Base-by-base conservation (phyloP, 2,329 filamentous ascomycete genomes). In the Teratosphaeria viscida region DNA sequence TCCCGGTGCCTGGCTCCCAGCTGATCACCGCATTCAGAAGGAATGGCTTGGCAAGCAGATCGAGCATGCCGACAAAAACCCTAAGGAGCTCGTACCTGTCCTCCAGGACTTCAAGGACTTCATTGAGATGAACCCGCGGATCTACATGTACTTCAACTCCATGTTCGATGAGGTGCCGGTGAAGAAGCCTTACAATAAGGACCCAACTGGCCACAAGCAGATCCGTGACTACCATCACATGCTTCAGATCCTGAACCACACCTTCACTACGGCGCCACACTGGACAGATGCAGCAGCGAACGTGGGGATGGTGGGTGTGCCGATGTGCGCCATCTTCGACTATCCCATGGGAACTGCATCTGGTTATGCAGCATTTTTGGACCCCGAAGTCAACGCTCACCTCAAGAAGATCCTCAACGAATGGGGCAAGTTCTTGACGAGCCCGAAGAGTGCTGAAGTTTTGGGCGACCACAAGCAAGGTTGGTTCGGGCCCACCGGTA, bases 181-280 rank as follows among this genome's bases (percentile, higher is more conserved):
- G 35, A 84, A 83, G 70, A 74, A 78, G 19, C 81, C 82, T 0
- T 89, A 89, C 72, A 69, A 72, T 60, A 76, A 75, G 6, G 85
- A 88, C 61, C 85, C 85, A 0, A 83, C 81, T 0, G 85, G 85
- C 1, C 76, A 79, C 57, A 78, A 76, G 37, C 84, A 87, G 72
- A 82, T 90, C 59, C 80, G 82, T 8, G 80, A 87, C 72, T 88
- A 87, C 65, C 60, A 79, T 5, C 84, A 89, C 64, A 85, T 90
- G 82, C 77, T 90, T 23, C 74, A 77, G 26, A 77, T 88, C 8
- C 76, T 90, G 56, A 88, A 89, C 68, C 81, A 87, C 52, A 69
- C 77, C 49, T 67, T 78, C 49, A 72, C 67, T 10, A 70, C 68
- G 12, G 74, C 75, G 1, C 76, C 76, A 6, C 67, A 68, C 11